These are phyloP conservation scores for Sungouiella thailandica DNA, from an alignment of 805 yeast genomes.

Conservation along the genomic window DNA sequence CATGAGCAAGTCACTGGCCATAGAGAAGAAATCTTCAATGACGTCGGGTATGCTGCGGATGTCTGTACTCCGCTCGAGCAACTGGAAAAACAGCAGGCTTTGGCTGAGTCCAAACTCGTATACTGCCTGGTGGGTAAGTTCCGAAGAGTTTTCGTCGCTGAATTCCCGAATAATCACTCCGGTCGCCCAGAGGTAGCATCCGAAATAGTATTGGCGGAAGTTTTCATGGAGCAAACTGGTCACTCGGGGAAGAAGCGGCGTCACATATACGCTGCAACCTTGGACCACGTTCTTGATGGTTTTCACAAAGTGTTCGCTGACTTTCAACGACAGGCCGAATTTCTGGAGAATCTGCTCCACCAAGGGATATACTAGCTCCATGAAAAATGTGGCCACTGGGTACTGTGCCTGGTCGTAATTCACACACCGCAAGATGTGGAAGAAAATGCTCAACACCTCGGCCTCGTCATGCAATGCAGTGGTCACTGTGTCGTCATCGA, in stretches of 20 bases:
- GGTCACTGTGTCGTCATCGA: slow-evolving; percentile 20
- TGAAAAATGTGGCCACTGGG: slow-evolving; percentile 51
- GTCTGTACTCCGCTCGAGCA: slow-evolving; percentile 22
- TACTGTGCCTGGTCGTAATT: slow-evolving; percentile 32
- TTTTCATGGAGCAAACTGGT: slow-evolving; percentile 67
- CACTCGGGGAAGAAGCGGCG: slow-evolving; percentile 57
- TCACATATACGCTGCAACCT: slow-evolving; percentile 51
- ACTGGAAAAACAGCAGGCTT: slow-evolving; percentile 49
- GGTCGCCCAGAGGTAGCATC: slow-evolving; percentile 87
- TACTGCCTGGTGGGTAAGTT: slow-evolving; percentile 50
- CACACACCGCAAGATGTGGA: slow-evolving; percentile 50
- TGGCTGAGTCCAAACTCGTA: slow-evolving; percentile 75
- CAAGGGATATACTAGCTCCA: slow-evolving; percentile 57
- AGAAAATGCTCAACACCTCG: slow-evolving; percentile 61
- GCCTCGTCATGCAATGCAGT: slow-evolving; percentile 57
- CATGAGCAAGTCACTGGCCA: slow-evolving; percentile 74
- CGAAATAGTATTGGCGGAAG: slow-evolving; percentile 62
- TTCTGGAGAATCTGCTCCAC: slow-evolving; percentile 43
- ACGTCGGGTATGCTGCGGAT: slow-evolving; percentile 54
- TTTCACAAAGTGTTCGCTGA: slow-evolving; percentile 73
- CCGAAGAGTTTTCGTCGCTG: slow-evolving; percentile 49
- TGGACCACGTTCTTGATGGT: slow-evolving; percentile 62
- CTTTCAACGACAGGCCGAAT: slow-evolving; percentile 54
- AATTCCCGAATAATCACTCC: slow-evolving; percentile 76
- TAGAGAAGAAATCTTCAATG: slow-evolving; percentile 80